Percentiles rank a stretch among this genome's conserved stretches.
Conservation (phyloP, 2,329 filamentous ascomycete genomes). For the Piedraia hortae region DNA sequence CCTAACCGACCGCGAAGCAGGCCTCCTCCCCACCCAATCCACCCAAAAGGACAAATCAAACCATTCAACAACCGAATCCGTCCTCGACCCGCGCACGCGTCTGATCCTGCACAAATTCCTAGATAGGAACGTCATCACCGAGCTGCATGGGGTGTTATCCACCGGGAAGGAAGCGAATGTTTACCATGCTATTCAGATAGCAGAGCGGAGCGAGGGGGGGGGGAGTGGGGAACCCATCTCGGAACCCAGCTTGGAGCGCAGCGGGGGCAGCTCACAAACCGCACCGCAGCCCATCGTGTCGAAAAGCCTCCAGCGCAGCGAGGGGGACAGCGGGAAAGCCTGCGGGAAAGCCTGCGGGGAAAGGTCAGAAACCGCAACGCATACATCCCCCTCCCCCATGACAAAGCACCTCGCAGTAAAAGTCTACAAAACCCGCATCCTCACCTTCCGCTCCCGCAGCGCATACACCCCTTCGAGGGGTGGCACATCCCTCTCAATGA, state of each 20-base stretch:
- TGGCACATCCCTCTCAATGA: conserved; percentile 91
- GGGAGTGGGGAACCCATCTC: conserved; percentile 19
- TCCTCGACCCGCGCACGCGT: conserved; percentile 73
- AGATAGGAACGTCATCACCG: conserved; percentile 65
- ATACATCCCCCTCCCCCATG: too few relatives aligned
- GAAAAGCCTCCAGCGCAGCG: too few relatives aligned
- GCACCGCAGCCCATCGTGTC: too few relatives aligned
- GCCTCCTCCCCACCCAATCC: conserved; percentile 20
- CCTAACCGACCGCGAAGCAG: conserved; percentile 34
- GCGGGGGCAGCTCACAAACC: too few relatives aligned
- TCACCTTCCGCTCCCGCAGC: conserved; percentile 94
- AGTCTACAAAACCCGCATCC: conserved; percentile 93
- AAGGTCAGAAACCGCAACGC: too few relatives aligned
- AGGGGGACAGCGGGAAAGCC: too few relatives aligned
- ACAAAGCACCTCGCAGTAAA: conserved; percentile 91
- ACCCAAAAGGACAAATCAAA: conserved; percentile 43
- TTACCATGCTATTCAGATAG: conserved; percentile 54
- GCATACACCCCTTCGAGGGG: conserved; percentile 74
- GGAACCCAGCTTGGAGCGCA: too few relatives aligned
- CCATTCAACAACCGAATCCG: conserved; percentile 78
- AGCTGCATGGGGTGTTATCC: conserved; percentile 82
- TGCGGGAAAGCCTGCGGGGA: too few relatives aligned
- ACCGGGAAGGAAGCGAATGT: conserved; percentile 98
- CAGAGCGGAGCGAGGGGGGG: conserved; percentile 24
- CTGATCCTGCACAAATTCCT: conserved; percentile 94